A percentile compares a stretch with the other conserved stretches of the same genome.
Conservation (phyloP, 768 basidiomycete species). For the Lyophyllum decastes region DNA sequence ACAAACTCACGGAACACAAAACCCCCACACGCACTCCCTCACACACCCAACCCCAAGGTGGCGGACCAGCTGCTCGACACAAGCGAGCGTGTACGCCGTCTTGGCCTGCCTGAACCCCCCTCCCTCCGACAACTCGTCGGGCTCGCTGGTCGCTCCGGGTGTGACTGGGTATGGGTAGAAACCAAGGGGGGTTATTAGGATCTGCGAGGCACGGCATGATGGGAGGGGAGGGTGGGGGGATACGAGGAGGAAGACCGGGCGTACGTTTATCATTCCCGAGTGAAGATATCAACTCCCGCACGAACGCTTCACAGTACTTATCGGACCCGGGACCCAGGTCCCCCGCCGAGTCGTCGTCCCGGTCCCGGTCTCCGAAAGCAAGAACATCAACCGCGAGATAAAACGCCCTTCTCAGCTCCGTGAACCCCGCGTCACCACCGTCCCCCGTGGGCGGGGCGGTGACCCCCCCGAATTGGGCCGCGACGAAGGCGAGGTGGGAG, state of each 20-base stretch:
- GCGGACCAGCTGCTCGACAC: slow-evolving; percentile 77
- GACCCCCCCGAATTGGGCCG: slow-evolving; percentile 79
- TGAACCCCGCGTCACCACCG: slow-evolving; percentile 51
- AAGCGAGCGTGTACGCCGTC: slow-evolving; percentile 67
- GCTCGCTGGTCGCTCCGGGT: too few relatives aligned
- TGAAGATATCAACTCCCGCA: slow-evolving; percentile 20
- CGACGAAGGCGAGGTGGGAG: slow-evolving; percentile 71
- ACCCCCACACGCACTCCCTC: slow-evolving; percentile 53
- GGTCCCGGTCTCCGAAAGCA: slow-evolving; percentile 29
- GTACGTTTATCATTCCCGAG: slow-evolving; percentile 10
- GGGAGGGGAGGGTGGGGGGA: too few relatives aligned
- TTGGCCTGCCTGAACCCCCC: slow-evolving; percentile 34
- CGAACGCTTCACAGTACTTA: slow-evolving; percentile 35
- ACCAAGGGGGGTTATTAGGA: too few relatives aligned
- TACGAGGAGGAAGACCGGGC: too few relatives aligned
- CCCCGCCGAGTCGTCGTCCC: too few relatives aligned
- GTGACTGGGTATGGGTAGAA: too few relatives aligned
- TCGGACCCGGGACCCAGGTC: too few relatives aligned
- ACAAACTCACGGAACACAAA: slow-evolving; percentile 64
- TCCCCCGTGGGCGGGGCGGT: slow-evolving; percentile 39
- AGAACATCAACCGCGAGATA: slow-evolving; percentile 80
- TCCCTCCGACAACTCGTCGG: not conserved
- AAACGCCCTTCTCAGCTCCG: slow-evolving; percentile 73
- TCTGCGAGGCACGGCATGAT: too few relatives aligned
- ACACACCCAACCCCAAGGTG: slow-evolving; percentile 55